Evolutionary conservation across 2,329 filamentous ascomycete species (phyloP).

Genomic region (Shiraia bambusicola): DNA sequence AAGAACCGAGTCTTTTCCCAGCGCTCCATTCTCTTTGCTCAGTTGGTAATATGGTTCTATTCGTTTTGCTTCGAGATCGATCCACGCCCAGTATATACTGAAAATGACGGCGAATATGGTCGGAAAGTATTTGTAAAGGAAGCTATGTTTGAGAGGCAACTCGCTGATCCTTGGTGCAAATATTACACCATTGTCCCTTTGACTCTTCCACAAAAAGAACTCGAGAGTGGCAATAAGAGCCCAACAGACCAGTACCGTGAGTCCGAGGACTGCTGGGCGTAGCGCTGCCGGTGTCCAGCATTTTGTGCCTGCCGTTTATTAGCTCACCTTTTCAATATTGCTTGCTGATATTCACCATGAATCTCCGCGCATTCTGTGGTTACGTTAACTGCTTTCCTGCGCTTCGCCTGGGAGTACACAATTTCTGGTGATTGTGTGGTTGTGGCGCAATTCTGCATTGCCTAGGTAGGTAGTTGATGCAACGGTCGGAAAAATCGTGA

Average conservation of each 20-base stretch:
- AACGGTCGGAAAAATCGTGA: too few relatives aligned
- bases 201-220: slow-evolving; percentile 46
- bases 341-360: too few relatives aligned
- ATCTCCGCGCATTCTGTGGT: too few relatives aligned
- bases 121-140: slow-evolving; percentile 53
- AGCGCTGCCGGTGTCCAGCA: slow-evolving; percentile 26
- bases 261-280: slow-evolving; percentile 13
- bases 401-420: too few relatives aligned
- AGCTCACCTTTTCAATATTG: too few relatives aligned
- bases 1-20: slow-evolving; percentile 51
- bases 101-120: slow-evolving; percentile 58
- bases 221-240: slow-evolving; percentile 50
- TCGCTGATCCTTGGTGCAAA: slow-evolving; percentile 40
- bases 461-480: too few relatives aligned
- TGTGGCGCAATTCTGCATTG: too few relatives aligned
- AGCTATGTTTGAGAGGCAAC: slow-evolving; percentile 47
- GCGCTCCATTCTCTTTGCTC: slow-evolving; percentile 50
- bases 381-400: too few relatives aligned
- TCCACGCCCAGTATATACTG: slow-evolving; percentile 60
- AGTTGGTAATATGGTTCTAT: slow-evolving; percentile 63
- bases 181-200: slow-evolving; percentile 46
- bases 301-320: background rate
- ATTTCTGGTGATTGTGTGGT: too few relatives aligned
- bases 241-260: slow-evolving; percentile 14
- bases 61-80: slow-evolving; percentile 60